Base-by-base conservation (phyloP, 2,329 filamentous ascomycete species). In the Colletotrichum agaves region DNA sequence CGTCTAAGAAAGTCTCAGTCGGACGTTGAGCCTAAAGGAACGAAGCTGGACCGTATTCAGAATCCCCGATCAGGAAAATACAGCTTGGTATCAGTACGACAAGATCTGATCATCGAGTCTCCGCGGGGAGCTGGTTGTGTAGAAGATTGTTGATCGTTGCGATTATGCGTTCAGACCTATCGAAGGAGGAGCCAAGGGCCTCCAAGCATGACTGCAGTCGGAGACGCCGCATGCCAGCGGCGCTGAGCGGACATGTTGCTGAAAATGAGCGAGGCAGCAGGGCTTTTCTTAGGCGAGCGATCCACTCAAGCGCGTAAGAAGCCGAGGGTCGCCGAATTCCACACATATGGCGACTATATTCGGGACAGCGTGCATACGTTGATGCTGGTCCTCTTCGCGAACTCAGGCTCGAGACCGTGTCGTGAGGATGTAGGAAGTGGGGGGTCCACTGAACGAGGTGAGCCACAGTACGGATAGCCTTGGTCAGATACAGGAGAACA, bases 201-300 rank as follows among this genome's bases (percentile, higher is more conserved):
- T 49, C 27, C 35, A 47, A 17, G 33, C 46, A 52, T 46, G 52
- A 35, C 39, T 41, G 53, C 60, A 44, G 46, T 46, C 61, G 60
- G 61, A 41, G 64, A 52, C 47, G 52, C 50, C 63, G 50, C 63
- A 39, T 19, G 59, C 17, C 63, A 56, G 63, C 53, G 61, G 61
- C 52, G 47, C 64, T 17, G 39, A 53, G 27, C 59, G 39, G 52
- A 27, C 61, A 44, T 41, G 46, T 63, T 64, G 60, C 61, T 67
- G 52, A 41, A 67, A 67, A 58, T 37, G 21, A 53, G 21, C 33
- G 63, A 67, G 60, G 53, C 46, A 64, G 64, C 39, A 59, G 59
- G 60, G 31, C 46, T 27, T 19, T 13, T 13, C n/a, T 19, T 12
- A 58, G 52, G 12, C n/a, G 37, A 41, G 4, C 8, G 27, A 52